Percentiles rank a stretch among this genome's conserved stretches.
phyloP scores from a whole-genome alignment of 306 rosid genomes.

The Macrotyloma uniflorum region DNA sequence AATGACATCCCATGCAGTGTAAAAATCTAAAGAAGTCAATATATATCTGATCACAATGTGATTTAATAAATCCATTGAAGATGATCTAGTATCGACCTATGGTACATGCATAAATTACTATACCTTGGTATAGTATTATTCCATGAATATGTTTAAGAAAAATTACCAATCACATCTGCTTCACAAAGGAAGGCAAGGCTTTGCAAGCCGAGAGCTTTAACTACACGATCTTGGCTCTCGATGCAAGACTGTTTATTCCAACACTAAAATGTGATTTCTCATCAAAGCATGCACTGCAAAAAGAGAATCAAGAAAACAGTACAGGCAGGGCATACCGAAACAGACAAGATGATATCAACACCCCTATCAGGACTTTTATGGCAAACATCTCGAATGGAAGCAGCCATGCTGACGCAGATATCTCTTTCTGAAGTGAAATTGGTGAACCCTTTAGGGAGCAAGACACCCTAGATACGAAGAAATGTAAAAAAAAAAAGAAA shows the following conservation, averaged over 20 bases:
- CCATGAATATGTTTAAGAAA: neutral
- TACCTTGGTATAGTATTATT: neutral
- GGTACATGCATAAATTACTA: slow-evolving; percentile 17
- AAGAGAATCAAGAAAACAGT: slow-evolving; percentile 34
- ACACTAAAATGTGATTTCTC: slow-evolving; percentile 36
- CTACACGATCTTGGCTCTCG: slow-evolving; percentile 71
- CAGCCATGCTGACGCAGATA: slow-evolving; percentile 79
- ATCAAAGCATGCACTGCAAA: slow-evolving; percentile 38
- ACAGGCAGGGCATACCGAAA: slow-evolving; percentile 65
- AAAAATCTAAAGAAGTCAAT: slow-evolving; percentile 69
- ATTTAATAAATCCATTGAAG: slow-evolving; percentile 26
- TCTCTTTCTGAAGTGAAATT: slow-evolving; percentile 69
- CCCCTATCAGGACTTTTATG: slow-evolving; percentile 92
- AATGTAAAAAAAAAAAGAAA: slow-evolving; percentile 31
- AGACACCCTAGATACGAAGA: slow-evolving; percentile 60
- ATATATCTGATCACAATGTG: slow-evolving; percentile 38
- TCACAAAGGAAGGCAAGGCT: slow-evolving; percentile 95
- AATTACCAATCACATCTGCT: slow-evolving; percentile 90
- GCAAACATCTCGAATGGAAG: slow-evolving; percentile 94
- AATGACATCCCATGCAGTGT: slow-evolving; percentile 96
- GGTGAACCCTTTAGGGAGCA: slow-evolving; percentile 68
- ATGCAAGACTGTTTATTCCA: slow-evolving; percentile 73
- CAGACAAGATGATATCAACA: slow-evolving; percentile 90
- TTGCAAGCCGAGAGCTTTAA: slow-evolving; percentile 91
- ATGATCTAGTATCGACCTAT: neutral